Conservation (phyloP, 108 stramenopile species). For the Seminavis robusta region DNA sequence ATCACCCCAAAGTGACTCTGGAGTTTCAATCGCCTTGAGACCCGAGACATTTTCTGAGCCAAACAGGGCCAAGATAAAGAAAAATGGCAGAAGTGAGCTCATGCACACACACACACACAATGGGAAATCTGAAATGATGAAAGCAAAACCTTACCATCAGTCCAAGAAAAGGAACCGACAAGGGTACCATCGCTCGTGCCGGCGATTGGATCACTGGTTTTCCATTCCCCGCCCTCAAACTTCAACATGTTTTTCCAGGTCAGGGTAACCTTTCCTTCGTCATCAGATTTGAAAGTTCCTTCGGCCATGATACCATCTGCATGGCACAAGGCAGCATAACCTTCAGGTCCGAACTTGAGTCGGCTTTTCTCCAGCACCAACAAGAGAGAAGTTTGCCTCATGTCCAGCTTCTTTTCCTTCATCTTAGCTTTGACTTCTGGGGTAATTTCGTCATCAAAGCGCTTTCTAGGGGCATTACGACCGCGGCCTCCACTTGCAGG, state of each 20-base stretch:
- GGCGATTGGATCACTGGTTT: slow-evolving; percentile 9
- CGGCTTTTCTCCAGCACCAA: slow-evolving; percentile 4
- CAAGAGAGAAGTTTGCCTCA: slow-evolving; percentile 3
- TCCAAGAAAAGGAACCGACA: slow-evolving; percentile 32
- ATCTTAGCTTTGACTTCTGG: slow-evolving; percentile 4
- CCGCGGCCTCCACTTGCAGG: too few relatives aligned
- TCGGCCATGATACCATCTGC: slow-evolving; percentile 57
- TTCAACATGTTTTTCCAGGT: slow-evolving; percentile 54
- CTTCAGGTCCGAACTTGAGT: slow-evolving; percentile 11
- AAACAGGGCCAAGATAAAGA: slow-evolving; percentile 3
- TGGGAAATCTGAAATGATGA: not conserved
- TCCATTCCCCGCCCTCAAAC: slow-evolving; percentile 52
- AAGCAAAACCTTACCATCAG: slow-evolving; percentile 52
- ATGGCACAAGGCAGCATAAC: slow-evolving; percentile 62
- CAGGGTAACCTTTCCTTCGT: slow-evolving; percentile 37
- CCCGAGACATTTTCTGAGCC: slow-evolving; percentile 44
- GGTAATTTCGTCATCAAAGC: slow-evolving; percentile 2
- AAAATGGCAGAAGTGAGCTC: not conserved
- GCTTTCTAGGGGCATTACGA: slow-evolving; percentile 2
- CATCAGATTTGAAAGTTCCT: slow-evolving; percentile 58
- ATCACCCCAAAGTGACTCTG: slow-evolving; percentile 68
- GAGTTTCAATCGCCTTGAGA: slow-evolving; percentile 52
- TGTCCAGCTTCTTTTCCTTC: not conserved
- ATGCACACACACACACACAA: not conserved
- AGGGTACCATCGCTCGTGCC: slow-evolving; percentile 13